Evolutionary conservation across 2,329 filamentous ascomycete genomes (phyloP), one percentile per base, ranked within the genome.

Genomic region (Alternaria atra): DNA sequence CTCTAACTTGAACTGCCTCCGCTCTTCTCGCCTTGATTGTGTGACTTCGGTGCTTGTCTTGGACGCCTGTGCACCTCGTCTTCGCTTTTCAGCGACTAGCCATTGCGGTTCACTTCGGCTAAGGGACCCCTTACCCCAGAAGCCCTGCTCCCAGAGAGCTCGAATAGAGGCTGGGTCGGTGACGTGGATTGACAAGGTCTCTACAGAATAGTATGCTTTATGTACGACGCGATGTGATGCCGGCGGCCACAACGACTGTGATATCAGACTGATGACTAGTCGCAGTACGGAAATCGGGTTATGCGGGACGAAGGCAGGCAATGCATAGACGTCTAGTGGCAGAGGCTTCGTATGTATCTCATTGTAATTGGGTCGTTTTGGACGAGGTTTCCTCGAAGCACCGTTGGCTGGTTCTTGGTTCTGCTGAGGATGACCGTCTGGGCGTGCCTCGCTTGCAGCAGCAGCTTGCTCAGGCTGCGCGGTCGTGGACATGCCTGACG

Each of bases 31-130:
- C 61, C 95, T 85, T 69, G 89, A 85, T 37, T 86, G 85, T 3
- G 94, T 99, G 54, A 89, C 83, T 63, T 96, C 90, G 80, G 97
- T 94, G 68, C 91, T 94, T 43, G 95, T 95, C 65, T 88, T 85
- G 25, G 82, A 83, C 32, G 87, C 85, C 27, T 89, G 81, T 15
- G 89, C 79, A 10, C 91, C 91, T 60, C 85, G 85, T 52, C 90
- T 86, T 29, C 90, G 89, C 77, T 92, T 90, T 79, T 97, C 93
- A 64, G 91, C 86, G 66, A 91, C 91, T 52, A 97, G 79, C 95
- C 95, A 99, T 69, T 89, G 95, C 3, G 94, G 94, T 77, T 99
- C 94, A 83, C 94, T 97, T 71, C 96, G 89, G 81, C 94, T 97
- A 60, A 98, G 83, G 70, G 84, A 94, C 44, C 95, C 95, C 79